Evolutionary conservation across 163 green algal genomes (phyloP), one percentile per base, ranked within the genome.

Genomic region (Picocystis sp.): DNA sequence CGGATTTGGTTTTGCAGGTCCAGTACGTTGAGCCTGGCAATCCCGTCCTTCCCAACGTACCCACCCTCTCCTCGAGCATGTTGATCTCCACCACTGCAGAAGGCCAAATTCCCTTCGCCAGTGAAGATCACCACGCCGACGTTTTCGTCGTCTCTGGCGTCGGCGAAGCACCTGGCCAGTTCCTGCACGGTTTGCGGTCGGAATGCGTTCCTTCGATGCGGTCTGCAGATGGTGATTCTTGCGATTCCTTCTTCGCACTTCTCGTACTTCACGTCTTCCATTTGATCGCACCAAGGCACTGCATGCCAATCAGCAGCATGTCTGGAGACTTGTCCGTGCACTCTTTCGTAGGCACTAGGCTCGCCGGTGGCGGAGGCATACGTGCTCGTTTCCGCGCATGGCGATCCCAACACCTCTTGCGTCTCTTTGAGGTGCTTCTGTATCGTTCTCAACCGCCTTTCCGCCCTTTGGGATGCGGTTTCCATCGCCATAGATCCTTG

Each of bases 31-130:
- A 98, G 75, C 2, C 88, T 72, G 0, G 89, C 75, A 1, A 94
- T 62, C 21, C 66, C 64, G 63, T 95, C 89, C n/a, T 58, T 63
- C 3, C 84, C 88, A 6, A 96, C 84, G 62, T 98, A 98, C 3
- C 90, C 90, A 22, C 82, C 86, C 19, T 78, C 67, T 21, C 81
- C 81, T 1, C 90, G 73, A 46, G 94, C 83, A 11, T 42, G 62
- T 70, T 97, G 89, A 70, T 98, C 90, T 9, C 90, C 90, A 21
- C 90, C 90, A 47, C 76, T 92, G 82, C 89, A 97, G 68, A 97
- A 98, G 0, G 89, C 88, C 33, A 81, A 50, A 15, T 61, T 64
- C 22, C 85, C 88, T 24, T 49, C 57, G 81, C 86, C 86, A 53
- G 87, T 95, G 5, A 98, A 73, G 25, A 98, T 86, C 57, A 98